Base-by-base conservation (phyloP, 2,329 filamentous ascomycete genomes). In the Colletotrichum spaethianum region DNA sequence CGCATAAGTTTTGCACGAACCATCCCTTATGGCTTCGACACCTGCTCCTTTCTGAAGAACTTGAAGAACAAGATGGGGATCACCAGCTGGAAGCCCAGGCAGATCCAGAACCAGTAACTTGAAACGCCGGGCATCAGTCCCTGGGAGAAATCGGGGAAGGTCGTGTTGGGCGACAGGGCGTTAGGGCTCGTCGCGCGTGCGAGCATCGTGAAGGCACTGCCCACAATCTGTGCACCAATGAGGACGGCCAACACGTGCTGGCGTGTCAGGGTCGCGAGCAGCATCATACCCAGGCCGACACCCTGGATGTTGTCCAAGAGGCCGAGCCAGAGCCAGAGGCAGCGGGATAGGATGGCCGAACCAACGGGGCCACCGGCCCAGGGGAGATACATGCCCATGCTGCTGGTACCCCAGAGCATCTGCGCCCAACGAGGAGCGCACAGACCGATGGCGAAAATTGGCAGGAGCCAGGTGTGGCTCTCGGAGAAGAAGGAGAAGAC, bases 371-470 rank as follows among this genome's bases (percentile, higher is more conserved):
- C 66, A 23, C 88, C 88, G 8, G 88, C 88, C 90, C 90, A 92
- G 3, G 91, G 91, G 2, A 93, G 80, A 77, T 88, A 92, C 36
- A 86, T 82, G 4, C 90, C 91, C 72, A 91, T 87, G 14, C 87
- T 86, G 9, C 86, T 89, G 7, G 87, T 88, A 14, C 86, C 88
- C 91, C 91, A 93, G 78, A 91, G 89, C 78, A 92, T 92, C 78
- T 93, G 91, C 11, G 87, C 87, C 90, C 91, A 93, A 72, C 91
- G 85, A 1, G 91, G 91, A 4, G 90, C 90, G 53, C 88, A 89
- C 16, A 93, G 86, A 18, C 90, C 91, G 71, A 92, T 89, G 56
- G 91, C 90, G 74, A 93, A 92, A 67, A 93, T 87, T 16, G 91
- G 91, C 5, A 93, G 81, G 74, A 92, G 88, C 91, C 91, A 93